A percentile compares a stretch with the other conserved stretches of the same genome.
phyloP scores from a whole-genome alignment of 1,284 basidiomycete species.

The Leccinum insigne region DNA sequence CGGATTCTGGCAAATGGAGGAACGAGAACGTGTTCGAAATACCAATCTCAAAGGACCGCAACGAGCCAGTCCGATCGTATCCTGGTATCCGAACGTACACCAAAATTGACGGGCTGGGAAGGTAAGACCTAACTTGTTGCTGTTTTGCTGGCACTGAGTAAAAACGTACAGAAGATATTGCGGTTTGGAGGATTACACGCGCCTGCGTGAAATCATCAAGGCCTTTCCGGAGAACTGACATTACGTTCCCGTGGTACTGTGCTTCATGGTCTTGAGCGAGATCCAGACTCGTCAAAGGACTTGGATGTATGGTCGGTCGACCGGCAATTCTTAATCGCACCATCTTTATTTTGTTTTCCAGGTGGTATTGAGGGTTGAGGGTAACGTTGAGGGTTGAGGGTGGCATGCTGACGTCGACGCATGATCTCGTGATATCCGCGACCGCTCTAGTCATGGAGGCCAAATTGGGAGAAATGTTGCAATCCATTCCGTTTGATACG shows the following conservation, averaged over 20 bases:
- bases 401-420: constrained; percentile 41
- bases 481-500: constrained; percentile 48
- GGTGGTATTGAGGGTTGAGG: constrained; percentile 32
- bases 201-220: constrained; percentile 62
- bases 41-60: constrained; percentile 28
- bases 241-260: constrained; percentile 58
- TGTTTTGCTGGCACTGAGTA: constrained; percentile 6
- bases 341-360: constrained; percentile 25
- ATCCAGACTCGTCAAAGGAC: constrained; percentile 41
- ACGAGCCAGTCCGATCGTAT: constrained; percentile 26
- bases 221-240: constrained; percentile 51
- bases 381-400: constrained; percentile 41
- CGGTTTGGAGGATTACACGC: constrained; percentile 66
- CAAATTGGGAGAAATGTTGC: constrained; percentile 47
- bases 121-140: constrained; percentile 38
- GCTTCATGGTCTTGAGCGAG: constrained; percentile 54
- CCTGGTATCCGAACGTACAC: constrained; percentile 79
- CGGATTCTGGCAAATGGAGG: constrained; percentile 59
- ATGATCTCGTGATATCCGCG: constrained; percentile 49
- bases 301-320: constrained; percentile 49
- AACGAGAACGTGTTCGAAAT: constrained; percentile 61
- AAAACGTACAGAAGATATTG: constrained; percentile 59
- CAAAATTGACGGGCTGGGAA: constrained; percentile 59
- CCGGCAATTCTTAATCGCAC: not conserved
- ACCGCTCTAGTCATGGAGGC: constrained; percentile 54